phyloP scores from a whole-genome alignment of 805 yeast species.

The Candida xyloterini region DNA sequence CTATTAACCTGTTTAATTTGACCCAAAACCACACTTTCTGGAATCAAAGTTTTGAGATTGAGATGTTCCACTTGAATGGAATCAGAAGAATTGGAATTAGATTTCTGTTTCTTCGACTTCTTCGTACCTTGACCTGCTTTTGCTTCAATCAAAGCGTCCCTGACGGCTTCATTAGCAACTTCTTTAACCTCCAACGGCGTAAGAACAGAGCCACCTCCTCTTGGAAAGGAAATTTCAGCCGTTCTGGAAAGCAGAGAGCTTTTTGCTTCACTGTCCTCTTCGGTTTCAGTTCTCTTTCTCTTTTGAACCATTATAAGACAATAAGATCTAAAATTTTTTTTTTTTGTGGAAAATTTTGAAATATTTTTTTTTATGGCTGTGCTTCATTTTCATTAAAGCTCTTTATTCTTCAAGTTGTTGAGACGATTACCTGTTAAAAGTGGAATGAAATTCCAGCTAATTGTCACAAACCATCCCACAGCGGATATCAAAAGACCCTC shows the following conservation, averaged over 20 bases:
- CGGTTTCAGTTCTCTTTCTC: constrained; percentile 41
- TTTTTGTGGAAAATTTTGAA: constrained; percentile 8
- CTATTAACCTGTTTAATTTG: constrained; percentile 61
- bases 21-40: constrained; percentile 77
- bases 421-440: constrained; percentile 1
- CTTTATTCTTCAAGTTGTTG: constrained; percentile 6
- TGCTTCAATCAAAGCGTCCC: constrained; percentile 72
- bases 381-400: background rate
- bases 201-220: constrained; percentile 90
- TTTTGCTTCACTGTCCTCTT: constrained; percentile 19
- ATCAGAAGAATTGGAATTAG: constrained; percentile 29
- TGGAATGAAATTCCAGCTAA: constrained; percentile 44
- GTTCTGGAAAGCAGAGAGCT: constrained; percentile 28
- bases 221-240: constrained; percentile 72
- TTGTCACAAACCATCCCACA: constrained; percentile 59
- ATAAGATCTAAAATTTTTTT: constrained; percentile 13
- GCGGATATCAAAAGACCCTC: constrained; percentile 58
- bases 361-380: constrained; percentile 8
- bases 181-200: constrained; percentile 90
- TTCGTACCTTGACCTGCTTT: constrained; percentile 19
- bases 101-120: constrained; percentile 29
- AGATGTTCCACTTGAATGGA: constrained; percentile 58
- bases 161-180: constrained; percentile 87
- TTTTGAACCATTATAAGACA: constrained; percentile 31
- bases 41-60: constrained; percentile 56